A percentile compares a stretch with the other conserved stretches of the same genome.
Evolutionary conservation across 2,329 filamentous ascomycete genomes (phyloP).

Genomic region (Pseudocercospora cruenta): DNA sequence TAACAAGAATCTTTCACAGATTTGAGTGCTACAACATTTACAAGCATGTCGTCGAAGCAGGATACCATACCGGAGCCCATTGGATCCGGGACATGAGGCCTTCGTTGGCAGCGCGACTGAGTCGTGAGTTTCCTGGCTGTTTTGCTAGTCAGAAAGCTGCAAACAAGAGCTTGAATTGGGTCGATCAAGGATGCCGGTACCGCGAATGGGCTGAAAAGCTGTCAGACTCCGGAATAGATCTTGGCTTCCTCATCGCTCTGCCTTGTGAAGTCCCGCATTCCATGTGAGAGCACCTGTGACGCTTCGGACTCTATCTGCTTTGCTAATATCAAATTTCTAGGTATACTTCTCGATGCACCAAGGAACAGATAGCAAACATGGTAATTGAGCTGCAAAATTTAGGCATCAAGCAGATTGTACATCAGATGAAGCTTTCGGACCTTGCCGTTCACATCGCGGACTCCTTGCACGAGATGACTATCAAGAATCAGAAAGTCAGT

Average conservation of each 20-base stretch:
- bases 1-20: conserved; percentile 7
- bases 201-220: conserved; percentile 9
- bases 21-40: conserved; percentile 18
- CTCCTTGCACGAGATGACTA: neutral
- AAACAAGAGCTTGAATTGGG: conserved; percentile 10
- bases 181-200: conserved; percentile 14
- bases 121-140: neutral
- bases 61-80: conserved; percentile 10
- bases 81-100: conserved; percentile 13
- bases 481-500: neutral
- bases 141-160: conserved; percentile 10
- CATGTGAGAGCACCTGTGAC: neutral
- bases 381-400: neutral
- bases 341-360: conserved; percentile 11
- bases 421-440: conserved; percentile 1
- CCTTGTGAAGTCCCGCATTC: conserved; percentile 10
- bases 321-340: neutral
- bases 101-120: neutral
- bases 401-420: neutral
- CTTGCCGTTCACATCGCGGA: conserved; percentile 6
- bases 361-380: conserved; percentile 3
- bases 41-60: conserved; percentile 10
- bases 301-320: too few species aligned
- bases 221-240: neutral
- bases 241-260: conserved; percentile 10